Evolutionary conservation across 176 grass and related monocot species (phyloP), one percentile per base, ranked within the genome.

Genomic region (Hordeum marinum): DNA sequence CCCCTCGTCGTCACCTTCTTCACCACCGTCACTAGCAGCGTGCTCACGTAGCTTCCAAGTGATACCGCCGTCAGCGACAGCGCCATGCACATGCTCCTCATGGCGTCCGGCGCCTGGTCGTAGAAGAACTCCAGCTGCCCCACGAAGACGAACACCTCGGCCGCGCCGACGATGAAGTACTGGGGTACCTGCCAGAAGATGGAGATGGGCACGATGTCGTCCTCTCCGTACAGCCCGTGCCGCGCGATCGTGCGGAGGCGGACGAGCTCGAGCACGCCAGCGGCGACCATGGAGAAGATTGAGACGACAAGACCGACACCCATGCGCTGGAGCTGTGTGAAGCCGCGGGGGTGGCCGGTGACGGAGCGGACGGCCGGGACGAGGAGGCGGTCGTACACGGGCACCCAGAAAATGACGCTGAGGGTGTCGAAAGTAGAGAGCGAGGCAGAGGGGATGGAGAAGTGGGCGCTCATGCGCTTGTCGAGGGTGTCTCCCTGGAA

Each of bases 61-160:
- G 54, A 18, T 21, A 57, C 20, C 5, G 82, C 75, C n/a, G 86
- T 87, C 11, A 89, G 82, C n/a, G 88, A 89, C 80, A 87, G 82
- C 23, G 92, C 88, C 6, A 87, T 89, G 68, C 92, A 89, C 18
- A 94, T 75, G 76, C 89, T 94, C 86, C 91, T 90, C 92, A 94
- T 91, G 37, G 87, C 81, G 71, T 97, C 94, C 0, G 91, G 94
- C 71, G 94, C 94, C 84, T 96, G 94, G 79, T 96, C 94, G 72
- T 96, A 96, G 91, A 96, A 93, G 78, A 96, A 96, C 82, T 93
- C 94, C 18, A 95, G 87, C 89, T 95, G 91, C 7, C 94, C 94
- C 0, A 93, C 70, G 81, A 93, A 93, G 57, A 89, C 93, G 86
- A 95, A 95, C 35, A 95, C 25, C 85, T 95, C 94, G 4, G 94